These are phyloP conservation scores for Pelagophyceae sp. DNA, from an alignment of 352 stramenopile genomes.

Conservation along the genomic window DNA sequence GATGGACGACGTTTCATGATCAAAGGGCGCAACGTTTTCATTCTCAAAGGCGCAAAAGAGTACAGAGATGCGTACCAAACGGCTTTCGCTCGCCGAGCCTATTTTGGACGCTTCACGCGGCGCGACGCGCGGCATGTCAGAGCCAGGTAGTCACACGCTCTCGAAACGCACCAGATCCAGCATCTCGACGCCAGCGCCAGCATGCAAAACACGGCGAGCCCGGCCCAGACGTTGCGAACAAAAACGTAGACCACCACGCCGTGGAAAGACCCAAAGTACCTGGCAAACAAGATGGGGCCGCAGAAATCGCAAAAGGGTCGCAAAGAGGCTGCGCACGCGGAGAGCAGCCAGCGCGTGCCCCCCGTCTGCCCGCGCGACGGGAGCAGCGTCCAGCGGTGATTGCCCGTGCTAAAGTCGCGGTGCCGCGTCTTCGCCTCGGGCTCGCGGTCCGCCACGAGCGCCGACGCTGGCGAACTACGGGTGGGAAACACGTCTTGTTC, in stretches of 20 bases:
- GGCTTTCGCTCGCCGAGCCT: constrained; percentile 7
- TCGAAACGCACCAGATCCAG: constrained; percentile 14
- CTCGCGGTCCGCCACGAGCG: not conserved
- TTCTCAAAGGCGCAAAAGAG: too few species aligned
- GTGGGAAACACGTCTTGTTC: too few species aligned
- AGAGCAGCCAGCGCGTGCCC: not conserved
- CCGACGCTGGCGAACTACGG: too few species aligned
- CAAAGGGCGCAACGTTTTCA: too few species aligned
- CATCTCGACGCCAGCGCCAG: not conserved
- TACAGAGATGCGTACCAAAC: too few species aligned
- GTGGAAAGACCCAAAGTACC: constrained; percentile 15
- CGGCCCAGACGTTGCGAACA: not conserved
- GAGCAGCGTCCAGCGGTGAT: not conserved
- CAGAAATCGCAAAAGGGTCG: too few species aligned
- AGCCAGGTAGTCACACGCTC: not conserved
- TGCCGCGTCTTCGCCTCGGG: not conserved
- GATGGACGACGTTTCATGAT: too few species aligned
- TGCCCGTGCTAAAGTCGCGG: not conserved
- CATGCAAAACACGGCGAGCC: not conserved
- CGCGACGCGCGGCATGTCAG: not conserved
- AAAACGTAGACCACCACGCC: constrained; percentile 9
- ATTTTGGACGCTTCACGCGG: not conserved
- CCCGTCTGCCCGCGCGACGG: not conserved
- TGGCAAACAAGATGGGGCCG: too few species aligned
- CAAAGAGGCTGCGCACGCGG: too few species aligned